Evolutionary conservation across 768 basidiomycete genomes (phyloP), one percentile per base, ranked within the genome.

Genomic region (Mycena haematopus): DNA sequence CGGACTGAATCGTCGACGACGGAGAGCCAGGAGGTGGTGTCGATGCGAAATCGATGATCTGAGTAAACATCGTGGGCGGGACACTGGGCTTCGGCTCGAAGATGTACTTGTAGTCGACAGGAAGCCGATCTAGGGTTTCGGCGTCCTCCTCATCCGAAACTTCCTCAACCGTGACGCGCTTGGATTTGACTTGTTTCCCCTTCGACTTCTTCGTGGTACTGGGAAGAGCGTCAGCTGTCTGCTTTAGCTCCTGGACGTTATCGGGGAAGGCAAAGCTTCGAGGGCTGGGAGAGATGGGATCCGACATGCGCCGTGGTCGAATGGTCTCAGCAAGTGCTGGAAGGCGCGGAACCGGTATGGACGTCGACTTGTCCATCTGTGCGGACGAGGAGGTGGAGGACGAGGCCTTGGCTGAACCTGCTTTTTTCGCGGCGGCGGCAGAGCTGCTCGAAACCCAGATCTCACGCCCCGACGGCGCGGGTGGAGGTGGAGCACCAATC

Each of bases 71-170:
- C 50, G 73, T 71, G 13, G 75, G 66, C 13, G 79, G 76, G 17
- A 75, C 73, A 55, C 77, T 79, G 2, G 80, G 80, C 60, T 78
- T 79, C 3, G 80, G 81, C 65, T 78, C 79, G 17, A 77, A 71
- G 58, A 79, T 69, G 58, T 63, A 61, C 52, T 74, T 70, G 27
- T 75, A 78, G 51, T 79, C 74, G 31, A 73, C 63, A 1, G 79
- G 77, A 27, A 82, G 68, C 35, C 60, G 72, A n/a, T 74, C 76
- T 8, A 44, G 68, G 67, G 29, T 51, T 58, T 60, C 55, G 55
- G 65, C 35, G 52, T 75, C 74, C 10, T 68, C 74, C 50, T 83
- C 82, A 57, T 83, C 81, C 8, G 77, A 73, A 15, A 81, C 76
- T 33, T 80, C 82, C 66, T 83, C 82, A 15, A 83, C 72, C 31